A percentile compares a stretch with the other conserved stretches of the same genome.
Conservation (phyloP, 2,329 filamentous ascomycete genomes). For the Botrytis sinoallii region DNA sequence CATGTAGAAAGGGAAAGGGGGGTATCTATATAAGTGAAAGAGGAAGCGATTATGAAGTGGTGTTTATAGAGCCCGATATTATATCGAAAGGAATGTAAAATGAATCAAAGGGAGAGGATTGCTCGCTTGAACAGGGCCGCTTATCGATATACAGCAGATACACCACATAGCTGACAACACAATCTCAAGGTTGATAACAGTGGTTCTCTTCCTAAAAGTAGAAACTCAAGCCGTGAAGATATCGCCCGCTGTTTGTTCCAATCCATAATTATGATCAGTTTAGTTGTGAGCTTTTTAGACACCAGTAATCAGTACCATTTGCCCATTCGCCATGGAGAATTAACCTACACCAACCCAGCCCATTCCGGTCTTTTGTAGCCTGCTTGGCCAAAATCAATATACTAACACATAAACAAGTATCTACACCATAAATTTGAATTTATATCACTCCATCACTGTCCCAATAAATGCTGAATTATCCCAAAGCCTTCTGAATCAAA, state of each 20-base stretch:
- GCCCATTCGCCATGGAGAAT: not conserved
- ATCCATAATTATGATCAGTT: not conserved
- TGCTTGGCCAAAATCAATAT: not conserved
- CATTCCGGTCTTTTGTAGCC: not conserved
- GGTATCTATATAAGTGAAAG: not conserved
- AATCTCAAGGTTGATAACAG: not conserved
- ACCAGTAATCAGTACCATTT: not conserved
- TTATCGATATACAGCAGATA: not conserved
- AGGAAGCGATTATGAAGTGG: not conserved
- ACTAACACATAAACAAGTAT: not conserved
- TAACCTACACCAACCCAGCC: not conserved
- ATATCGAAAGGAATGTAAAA: not conserved
- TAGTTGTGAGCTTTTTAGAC: not conserved
- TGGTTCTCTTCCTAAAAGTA: not conserved
- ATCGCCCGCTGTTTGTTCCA: not conserved
- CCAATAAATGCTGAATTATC: conserved; percentile 27
- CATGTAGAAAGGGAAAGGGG: not conserved
- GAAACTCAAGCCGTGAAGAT: not conserved
- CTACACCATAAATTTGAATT: not conserved
- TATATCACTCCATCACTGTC: conserved; percentile 10
- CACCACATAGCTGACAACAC: not conserved
- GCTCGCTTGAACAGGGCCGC: not conserved
- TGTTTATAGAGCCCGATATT: not conserved
- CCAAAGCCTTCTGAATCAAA: conserved; percentile 62
- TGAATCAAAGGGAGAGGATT: not conserved